These are phyloP conservation scores for Dioszegia crocea DNA, from an alignment of 768 basidiomycete genomes.

Conservation along the genomic window DNA sequence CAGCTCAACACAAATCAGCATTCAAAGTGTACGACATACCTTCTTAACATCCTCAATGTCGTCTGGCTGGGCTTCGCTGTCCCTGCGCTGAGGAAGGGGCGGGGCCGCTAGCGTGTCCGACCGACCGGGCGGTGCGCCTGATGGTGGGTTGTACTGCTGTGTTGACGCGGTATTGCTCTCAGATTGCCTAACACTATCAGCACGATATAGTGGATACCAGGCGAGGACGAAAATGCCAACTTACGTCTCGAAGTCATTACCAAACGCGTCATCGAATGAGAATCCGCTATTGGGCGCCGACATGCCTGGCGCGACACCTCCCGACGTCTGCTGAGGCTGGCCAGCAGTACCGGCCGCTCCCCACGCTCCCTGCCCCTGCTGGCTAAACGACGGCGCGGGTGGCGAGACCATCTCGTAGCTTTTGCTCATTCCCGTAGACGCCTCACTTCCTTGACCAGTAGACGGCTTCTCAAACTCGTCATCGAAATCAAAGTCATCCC, in stretches of 20 bases:
- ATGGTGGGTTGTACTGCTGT: constrained; percentile 33
- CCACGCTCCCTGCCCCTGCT: constrained; percentile 7
- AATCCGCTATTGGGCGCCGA: constrained; percentile 18
- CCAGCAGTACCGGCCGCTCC: neutral
- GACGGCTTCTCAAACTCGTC: constrained; percentile 48
- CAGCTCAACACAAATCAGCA: constrained; percentile 54
- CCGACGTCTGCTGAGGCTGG: neutral
- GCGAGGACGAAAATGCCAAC: too few relatives aligned
- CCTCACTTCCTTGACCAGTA: constrained; percentile 15
- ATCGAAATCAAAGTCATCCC: constrained; percentile 50
- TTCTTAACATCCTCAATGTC: constrained; percentile 50
- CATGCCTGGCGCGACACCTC: neutral
- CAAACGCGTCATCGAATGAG: constrained; percentile 57
- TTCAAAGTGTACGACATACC: constrained; percentile 43
- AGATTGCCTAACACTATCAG: constrained; percentile 55
- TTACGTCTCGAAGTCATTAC: constrained; percentile 46
- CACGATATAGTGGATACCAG: too few relatives aligned
- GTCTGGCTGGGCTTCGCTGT: constrained; percentile 40
- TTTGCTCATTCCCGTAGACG: constrained; percentile 20
- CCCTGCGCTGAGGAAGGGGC: constrained; percentile 18
- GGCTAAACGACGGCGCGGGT: neutral
- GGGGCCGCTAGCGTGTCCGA: constrained; percentile 18
- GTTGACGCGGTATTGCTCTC: neutral
- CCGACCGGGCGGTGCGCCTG: constrained; percentile 40
- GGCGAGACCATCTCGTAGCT: constrained; percentile 48